These are phyloP conservation scores for Phytophthora cryptogea DNA, from an alignment of 352 stramenopile genomes.

Conservation along the genomic window DNA sequence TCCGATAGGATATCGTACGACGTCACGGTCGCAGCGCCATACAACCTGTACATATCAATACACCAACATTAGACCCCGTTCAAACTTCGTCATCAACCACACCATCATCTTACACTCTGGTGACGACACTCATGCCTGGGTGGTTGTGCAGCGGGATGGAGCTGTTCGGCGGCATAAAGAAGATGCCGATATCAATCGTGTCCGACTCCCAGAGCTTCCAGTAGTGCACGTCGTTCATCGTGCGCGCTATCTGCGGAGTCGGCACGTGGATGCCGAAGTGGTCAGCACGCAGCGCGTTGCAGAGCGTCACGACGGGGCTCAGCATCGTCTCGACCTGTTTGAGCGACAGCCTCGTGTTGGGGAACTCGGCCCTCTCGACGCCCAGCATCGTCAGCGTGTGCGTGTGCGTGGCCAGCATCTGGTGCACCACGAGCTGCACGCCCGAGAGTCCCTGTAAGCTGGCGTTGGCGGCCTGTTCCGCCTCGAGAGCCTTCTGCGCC, in stretches of 20 bases:
- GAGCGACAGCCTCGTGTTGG: constrained; percentile 71
- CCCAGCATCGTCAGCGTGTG: constrained; percentile 56
- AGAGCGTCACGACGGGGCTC: constrained; percentile 59
- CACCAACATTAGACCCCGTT: constrained; percentile 9
- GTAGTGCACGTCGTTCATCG: constrained; percentile 84
- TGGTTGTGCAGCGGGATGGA: constrained; percentile 84
- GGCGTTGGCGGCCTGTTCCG: constrained; percentile 43
- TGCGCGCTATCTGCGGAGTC: constrained; percentile 62
- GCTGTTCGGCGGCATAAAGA: constrained; percentile 81
- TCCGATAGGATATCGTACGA: constrained; percentile 77
- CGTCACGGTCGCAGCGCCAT: constrained; percentile 69
- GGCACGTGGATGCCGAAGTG: constrained; percentile 80
- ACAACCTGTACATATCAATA: constrained; percentile 50
- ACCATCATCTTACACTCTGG: constrained; percentile 61
- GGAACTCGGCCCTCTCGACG: constrained; percentile 56
- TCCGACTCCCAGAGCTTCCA: constrained; percentile 88
- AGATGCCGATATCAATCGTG: constrained; percentile 85
- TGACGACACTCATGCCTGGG: constrained; percentile 84
- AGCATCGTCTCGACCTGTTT: constrained; percentile 77
- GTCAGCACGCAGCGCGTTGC: constrained; percentile 54
- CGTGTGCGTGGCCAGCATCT: constrained; percentile 67
- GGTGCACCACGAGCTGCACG: constrained; percentile 73
- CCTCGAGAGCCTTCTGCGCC: constrained; percentile 40
- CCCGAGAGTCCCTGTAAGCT: constrained; percentile 57
- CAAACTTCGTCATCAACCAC: not conserved